These are phyloP conservation scores for Knoxdaviesia capensis DNA, from an alignment of 2,329 filamentous ascomycete species.

Conservation along the genomic window DNA sequence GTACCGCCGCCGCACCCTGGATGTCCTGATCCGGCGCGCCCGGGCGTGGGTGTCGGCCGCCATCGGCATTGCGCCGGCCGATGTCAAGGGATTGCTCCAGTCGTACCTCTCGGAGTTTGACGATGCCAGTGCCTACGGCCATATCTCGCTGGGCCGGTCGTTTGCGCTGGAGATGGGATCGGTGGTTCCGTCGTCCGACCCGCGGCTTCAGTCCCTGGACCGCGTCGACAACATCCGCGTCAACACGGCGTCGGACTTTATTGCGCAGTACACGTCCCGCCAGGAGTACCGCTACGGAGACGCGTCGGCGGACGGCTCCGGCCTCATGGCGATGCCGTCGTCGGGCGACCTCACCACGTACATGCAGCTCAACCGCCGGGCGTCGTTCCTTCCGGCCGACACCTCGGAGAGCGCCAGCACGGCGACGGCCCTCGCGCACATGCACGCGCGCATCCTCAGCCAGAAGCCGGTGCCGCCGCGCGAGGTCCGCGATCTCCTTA, in stretches of 20 bases:
- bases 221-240: conserved; percentile 52
- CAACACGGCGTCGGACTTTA: conserved; percentile 87
- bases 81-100: conserved; percentile 87
- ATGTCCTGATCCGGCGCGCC: conserved; percentile 56
- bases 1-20: conserved; percentile 61
- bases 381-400: conserved; percentile 29
- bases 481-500: conserved; percentile 63
- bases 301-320: conserved; percentile 25
- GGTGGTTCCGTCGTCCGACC: conserved; percentile 67
- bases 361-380: conserved; percentile 31
- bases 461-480: conserved; percentile 50
- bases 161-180: conserved; percentile 89
- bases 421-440: conserved; percentile 45
- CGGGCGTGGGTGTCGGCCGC: conserved; percentile 63
- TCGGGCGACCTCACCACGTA: conserved; percentile 20
- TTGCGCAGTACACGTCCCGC: conserved; percentile 90
- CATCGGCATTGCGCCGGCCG: conserved; percentile 69
- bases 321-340: conserved; percentile 45
- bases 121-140: conserved; percentile 76
- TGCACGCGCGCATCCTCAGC: conserved; percentile 50
- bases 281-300: conserved; percentile 90
- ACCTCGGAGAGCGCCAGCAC: conserved; percentile 36
- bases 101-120: conserved; percentile 93
- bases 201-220: conserved; percentile 67
- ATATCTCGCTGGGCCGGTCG: conserved; percentile 79